These are phyloP conservation scores for Collybiopsis confluens DNA, from an alignment of 768 basidiomycete genomes.

Conservation along the genomic window DNA sequence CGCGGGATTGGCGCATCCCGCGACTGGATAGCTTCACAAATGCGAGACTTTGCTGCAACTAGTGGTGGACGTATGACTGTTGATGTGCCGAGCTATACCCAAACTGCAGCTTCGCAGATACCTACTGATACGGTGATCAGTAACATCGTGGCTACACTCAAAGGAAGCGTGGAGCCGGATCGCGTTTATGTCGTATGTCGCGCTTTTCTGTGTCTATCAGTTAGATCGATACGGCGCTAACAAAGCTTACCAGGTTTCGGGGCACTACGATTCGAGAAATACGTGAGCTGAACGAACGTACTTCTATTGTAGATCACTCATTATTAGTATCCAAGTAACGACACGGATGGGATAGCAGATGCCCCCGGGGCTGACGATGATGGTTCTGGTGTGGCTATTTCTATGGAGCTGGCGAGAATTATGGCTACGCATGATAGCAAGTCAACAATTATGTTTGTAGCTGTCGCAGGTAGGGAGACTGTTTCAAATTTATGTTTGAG, in stretches of 20 bases:
- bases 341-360: slow-evolving; percentile 25
- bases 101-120: slow-evolving; percentile 30
- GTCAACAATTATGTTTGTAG: slow-evolving; percentile 50
- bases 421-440: slow-evolving; percentile 42
- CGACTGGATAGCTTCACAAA: slow-evolving; percentile 50
- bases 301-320: too few relatives aligned
- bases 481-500: not conserved
- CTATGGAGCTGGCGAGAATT: slow-evolving; percentile 48
- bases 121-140: slow-evolving; percentile 42
- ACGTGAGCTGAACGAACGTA: too few relatives aligned
- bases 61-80: slow-evolving; percentile 41
- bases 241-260: slow-evolving; percentile 26
- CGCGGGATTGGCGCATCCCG: slow-evolving; percentile 53
- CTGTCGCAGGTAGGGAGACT: slow-evolving; percentile 33
- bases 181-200: slow-evolving; percentile 37
- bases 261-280: slow-evolving; percentile 51
- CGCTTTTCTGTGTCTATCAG: too few relatives aligned
- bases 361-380: slow-evolving; percentile 53
- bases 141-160: slow-evolving; percentile 48
- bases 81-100: slow-evolving; percentile 41
- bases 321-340: too few relatives aligned
- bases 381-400: slow-evolving; percentile 50
- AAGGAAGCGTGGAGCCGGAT: slow-evolving; percentile 43
- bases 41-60: slow-evolving; percentile 33
- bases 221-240: too few relatives aligned